Evolutionary conservation across 495 filamentous ascomycete species (phyloP), one percentile per base, ranked within the genome.

Genomic region (Cudoniella acicularis): DNA sequence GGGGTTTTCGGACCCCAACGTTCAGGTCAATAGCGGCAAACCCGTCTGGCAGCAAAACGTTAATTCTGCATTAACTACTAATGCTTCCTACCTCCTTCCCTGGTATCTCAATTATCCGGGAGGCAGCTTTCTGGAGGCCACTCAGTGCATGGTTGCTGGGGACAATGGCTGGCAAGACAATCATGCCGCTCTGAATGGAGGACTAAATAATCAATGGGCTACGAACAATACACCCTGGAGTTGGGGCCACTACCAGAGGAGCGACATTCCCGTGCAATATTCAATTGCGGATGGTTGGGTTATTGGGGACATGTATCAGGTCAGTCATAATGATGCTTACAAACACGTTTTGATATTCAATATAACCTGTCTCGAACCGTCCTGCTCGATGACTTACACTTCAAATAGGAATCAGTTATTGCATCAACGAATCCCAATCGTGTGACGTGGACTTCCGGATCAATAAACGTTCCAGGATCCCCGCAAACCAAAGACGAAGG

Each of bases 1-100:
- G 45, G 80, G 80, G 8, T 83, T 82, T 65, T 75, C 74, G 36
- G 80, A 83, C 52, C 79, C 80, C 10, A 83, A 83, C 60, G 77
- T 80, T 1, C 79, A 83, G 60, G 69, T 82, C 30, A 82, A 81
- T 45, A 71, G 74, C 53, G 73, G 70, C 3, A 59, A 64, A 20
- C 66, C 77, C 0, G 77, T 81, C 18, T 82, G 73, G 72, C 62
- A 81, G 52, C 79, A 83, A 73, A 73, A 48, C 56, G 74, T 75
- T 40, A 69, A 67, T 24, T 59, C 64, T 10, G 46, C 25, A 17
- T 26, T 63, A 6, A 56, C 52, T 11, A 59, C 50, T 2, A 27
- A 51, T 25, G 69, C 74, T 13, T 69, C 71, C 3, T 73, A 70
- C 18, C 70, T 83, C 11, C 68, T 80, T 6, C 80, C 80, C 3